A percentile compares a stretch with the other conserved stretches of the same genome.
Conservation (phyloP, 768 basidiomycete genomes). For the Suillus alpinus region DNA sequence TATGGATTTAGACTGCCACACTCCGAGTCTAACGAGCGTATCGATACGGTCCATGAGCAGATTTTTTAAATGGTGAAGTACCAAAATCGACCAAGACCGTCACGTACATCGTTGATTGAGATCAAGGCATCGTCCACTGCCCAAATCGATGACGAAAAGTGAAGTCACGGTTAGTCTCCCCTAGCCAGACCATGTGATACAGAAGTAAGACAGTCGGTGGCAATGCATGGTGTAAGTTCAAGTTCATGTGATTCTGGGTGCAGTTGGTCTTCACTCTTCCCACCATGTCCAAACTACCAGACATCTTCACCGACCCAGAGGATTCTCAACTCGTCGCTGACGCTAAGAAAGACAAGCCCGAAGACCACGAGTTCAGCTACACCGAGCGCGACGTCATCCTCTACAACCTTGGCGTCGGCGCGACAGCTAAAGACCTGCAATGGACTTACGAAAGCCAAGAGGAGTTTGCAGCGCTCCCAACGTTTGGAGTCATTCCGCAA, state of each 20-base stretch:
- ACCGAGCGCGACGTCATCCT: slow-evolving; percentile 89
- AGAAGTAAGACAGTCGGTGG: too few species aligned
- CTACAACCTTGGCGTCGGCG: slow-evolving; percentile 94
- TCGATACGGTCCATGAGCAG: too few species aligned
- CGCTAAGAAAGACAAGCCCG: slow-evolving; percentile 63
- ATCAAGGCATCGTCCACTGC: too few species aligned
- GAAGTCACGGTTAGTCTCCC: too few species aligned
- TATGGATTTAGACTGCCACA: too few species aligned
- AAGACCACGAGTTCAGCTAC: slow-evolving; percentile 66
- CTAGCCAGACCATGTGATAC: too few species aligned
- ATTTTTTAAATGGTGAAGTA: too few species aligned
- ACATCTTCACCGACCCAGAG: slow-evolving; percentile 68
- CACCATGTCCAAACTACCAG: slow-evolving; percentile 38
- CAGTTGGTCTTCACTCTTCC: background rate
- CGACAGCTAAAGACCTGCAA: slow-evolving; percentile 87
- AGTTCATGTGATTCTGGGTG: slow-evolving; percentile 1
- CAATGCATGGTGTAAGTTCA: too few species aligned
- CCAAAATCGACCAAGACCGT: too few species aligned
- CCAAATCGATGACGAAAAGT: too few species aligned
- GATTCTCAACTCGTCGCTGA: slow-evolving; percentile 81
- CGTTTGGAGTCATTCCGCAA: slow-evolving; percentile 94
- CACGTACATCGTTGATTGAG: too few species aligned
- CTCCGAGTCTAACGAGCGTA: too few species aligned
- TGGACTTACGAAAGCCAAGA: slow-evolving; percentile 92
- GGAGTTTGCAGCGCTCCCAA: slow-evolving; percentile 82